These are phyloP conservation scores for Bacidia rubella DNA, from an alignment of 495 filamentous ascomycete genomes.

Conservation along the genomic window DNA sequence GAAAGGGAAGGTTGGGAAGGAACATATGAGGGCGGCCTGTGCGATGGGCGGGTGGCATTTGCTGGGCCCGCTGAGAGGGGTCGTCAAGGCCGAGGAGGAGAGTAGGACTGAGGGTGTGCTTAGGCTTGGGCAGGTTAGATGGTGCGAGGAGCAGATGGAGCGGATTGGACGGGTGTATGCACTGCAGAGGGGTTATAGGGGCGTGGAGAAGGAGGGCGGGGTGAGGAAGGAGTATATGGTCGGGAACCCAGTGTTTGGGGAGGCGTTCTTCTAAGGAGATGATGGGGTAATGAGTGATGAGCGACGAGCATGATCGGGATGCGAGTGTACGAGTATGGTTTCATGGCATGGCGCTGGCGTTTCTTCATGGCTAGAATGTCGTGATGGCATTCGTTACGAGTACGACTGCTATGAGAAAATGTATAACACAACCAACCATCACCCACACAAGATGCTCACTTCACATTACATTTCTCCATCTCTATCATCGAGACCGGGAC, in stretches of 20 bases:
- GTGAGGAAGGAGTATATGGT: not conserved
- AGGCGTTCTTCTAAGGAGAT: not conserved
- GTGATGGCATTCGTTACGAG: not conserved
- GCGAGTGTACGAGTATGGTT: not conserved
- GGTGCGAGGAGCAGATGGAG: slow-evolving; percentile 24
- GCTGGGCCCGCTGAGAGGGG: slow-evolving; percentile 13
- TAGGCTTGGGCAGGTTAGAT: slow-evolving; percentile 19
- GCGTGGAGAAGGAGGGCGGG: not conserved
- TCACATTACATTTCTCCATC: too few relatives aligned
- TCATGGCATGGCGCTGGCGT: not conserved
- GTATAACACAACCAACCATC: not conserved
- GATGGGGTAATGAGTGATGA: not conserved
- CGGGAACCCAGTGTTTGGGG: not conserved
- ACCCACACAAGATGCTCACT: too few relatives aligned
- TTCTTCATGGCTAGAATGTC: too few relatives aligned
- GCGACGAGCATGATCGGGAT: not conserved
- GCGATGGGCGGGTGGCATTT: slow-evolving; percentile 30
- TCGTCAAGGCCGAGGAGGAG: slow-evolving; percentile 7
- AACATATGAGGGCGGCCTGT: slow-evolving; percentile 22
- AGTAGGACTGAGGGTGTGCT: slow-evolving; percentile 10
- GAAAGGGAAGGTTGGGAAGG: slow-evolving; percentile 8
- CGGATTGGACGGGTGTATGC: slow-evolving; percentile 25
- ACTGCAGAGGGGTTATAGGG: slow-evolving; percentile 1
- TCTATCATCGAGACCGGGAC: too few relatives aligned
- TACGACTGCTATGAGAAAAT: not conserved